These are phyloP conservation scores for Pythium periplocum DNA, from an alignment of 352 stramenopile genomes.

Conservation along the genomic window DNA sequence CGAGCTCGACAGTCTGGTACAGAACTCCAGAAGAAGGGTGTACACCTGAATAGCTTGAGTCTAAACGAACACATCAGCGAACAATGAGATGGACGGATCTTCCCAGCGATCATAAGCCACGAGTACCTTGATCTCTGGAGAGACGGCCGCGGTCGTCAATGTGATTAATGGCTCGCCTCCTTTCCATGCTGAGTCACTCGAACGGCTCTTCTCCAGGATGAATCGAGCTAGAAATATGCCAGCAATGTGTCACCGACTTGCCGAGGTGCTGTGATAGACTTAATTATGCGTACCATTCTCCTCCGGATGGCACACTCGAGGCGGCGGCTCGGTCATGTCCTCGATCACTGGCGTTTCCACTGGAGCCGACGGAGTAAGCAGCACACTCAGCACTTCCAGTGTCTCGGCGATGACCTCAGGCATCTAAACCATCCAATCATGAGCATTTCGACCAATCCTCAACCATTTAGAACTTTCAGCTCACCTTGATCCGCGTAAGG, in stretches of 20 bases:
- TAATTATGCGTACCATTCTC: slow-evolving; percentile 27
- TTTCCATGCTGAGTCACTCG: slow-evolving; percentile 31
- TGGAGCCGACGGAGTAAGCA: slow-evolving; percentile 6
- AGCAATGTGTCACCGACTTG: background rate
- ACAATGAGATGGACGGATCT: too few relatives aligned
- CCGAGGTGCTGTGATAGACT: too few relatives aligned
- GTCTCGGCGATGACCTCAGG: slow-evolving; percentile 19
- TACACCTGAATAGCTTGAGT: slow-evolving; percentile 23
- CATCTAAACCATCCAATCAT: slow-evolving; percentile 9
- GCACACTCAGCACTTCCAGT: slow-evolving; percentile 10
- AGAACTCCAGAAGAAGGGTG: slow-evolving; percentile 14
- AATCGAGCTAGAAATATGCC: slow-evolving; percentile 24
- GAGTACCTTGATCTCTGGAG: slow-evolving; percentile 18
- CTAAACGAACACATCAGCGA: background rate
- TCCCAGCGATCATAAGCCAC: too few relatives aligned
- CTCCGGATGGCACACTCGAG: slow-evolving; percentile 18
- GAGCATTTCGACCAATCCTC: background rate
- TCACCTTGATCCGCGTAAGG: slow-evolving; percentile 48
- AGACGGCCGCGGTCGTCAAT: slow-evolving; percentile 19
- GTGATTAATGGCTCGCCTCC: slow-evolving; percentile 38
- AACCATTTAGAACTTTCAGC: too few relatives aligned
- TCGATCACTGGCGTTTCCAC: background rate
- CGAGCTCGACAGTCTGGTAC: slow-evolving; percentile 1
- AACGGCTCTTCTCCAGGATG: slow-evolving; percentile 29
- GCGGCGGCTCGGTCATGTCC: too few relatives aligned